Base-by-base conservation (phyloP, 495 filamentous ascomycete genomes). In the Arthonia radiata region DNA sequence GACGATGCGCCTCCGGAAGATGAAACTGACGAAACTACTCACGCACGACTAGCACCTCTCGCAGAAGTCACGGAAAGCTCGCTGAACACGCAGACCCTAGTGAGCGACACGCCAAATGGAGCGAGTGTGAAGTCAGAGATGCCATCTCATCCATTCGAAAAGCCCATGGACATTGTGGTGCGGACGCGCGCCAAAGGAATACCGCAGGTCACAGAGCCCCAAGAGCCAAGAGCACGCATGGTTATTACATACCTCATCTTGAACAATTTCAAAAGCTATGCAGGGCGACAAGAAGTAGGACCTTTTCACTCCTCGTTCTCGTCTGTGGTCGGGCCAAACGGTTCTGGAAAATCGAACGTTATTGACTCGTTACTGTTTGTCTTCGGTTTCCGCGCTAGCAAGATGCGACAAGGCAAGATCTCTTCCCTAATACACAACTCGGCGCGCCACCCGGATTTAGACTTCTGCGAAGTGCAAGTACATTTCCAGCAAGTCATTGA, bases 391-490 rank as follows among this genome's bases (percentile, higher is more conserved):
- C 71, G 86, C 26, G 86, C 86, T 14, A 94, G 83, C 56, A 97
- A 97, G 53, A 97, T 97, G 86, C 61, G 86, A 40, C 86, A 97
- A 47, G 89, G 86, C 41, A 97, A 97, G 52, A 82, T 97, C 21
- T 94, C 86, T 2, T 86, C 86, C 12, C 49, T 97, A 34, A 94
- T 97, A 31, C 86, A 97, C 44, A 94, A 92, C 46, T 93, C 83
- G 18, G 80, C 81, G 2, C 61, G 71, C 19, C 67, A 69, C 34
- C 80, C 89, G 1, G 59, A 91, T 32, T 54, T 94, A 4, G 72
- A 79, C 23, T 67, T 66, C 41, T 97, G 86, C 47, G 89, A 94
- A 47, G 86, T 97, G 4, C 74, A 82, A 35, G 86, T 97, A 5
- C 73, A 90, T 37, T 97, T 97, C 41, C 70, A 82, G 33, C 78